These are phyloP conservation scores for Moniliella sp. DNA, from an alignment of 1,284 basidiomycete genomes.

Conservation along the genomic window DNA sequence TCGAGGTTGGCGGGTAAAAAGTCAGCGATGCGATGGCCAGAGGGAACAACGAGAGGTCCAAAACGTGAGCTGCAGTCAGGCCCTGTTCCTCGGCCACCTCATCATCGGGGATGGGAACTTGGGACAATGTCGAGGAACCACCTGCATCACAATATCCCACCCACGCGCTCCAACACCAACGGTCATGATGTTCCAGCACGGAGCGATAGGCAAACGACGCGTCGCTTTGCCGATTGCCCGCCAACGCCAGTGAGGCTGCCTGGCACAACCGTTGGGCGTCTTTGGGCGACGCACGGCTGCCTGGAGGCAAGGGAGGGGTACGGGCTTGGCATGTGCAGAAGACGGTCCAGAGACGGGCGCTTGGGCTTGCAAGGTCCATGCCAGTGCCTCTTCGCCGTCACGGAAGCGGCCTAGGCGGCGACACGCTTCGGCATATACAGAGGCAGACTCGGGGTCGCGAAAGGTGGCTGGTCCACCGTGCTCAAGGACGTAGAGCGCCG, in stretches of 20 bases:
- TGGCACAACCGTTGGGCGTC: background rate
- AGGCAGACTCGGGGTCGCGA: background rate
- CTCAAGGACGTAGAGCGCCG: background rate
- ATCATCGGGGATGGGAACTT: too few species aligned
- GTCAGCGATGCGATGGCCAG: too few species aligned
- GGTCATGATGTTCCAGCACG: conserved; percentile 6
- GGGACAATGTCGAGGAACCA: too few species aligned
- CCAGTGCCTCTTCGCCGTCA: background rate
- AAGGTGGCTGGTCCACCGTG: background rate
- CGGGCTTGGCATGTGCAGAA: background rate
- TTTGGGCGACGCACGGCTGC: background rate
- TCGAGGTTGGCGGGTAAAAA: too few species aligned
- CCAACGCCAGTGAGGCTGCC: background rate
- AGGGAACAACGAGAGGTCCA: too few species aligned
- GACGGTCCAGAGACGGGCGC: too few species aligned
- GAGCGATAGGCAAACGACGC: background rate
- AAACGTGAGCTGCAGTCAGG: too few species aligned
- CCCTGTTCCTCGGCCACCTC: too few species aligned
- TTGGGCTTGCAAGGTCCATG: background rate
- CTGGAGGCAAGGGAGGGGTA: background rate
- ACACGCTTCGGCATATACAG: conserved; percentile 1
- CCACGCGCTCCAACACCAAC: conserved; percentile 24
- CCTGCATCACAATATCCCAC: conserved; percentile 14
- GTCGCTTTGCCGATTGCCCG: background rate
- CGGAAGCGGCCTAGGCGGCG: background rate